Conservation (phyloP, 139 green algal genomes). For the Pseudopediastrum boryanum region DNA sequence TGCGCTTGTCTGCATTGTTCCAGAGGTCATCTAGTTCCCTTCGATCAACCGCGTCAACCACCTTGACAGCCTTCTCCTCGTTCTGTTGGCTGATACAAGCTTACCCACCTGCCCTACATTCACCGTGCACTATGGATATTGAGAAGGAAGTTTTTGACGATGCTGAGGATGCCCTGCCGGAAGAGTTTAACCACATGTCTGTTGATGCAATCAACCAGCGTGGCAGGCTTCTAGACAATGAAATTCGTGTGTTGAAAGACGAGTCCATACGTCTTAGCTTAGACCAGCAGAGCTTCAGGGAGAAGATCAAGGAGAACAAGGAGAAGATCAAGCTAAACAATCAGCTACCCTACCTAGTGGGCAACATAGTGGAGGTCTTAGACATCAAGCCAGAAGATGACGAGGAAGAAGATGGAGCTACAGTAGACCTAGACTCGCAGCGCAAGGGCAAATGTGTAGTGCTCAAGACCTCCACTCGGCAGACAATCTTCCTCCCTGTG, state of each 20-base stretch:
- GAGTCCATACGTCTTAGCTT: slow-evolving; percentile 87
- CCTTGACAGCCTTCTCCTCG: too few relatives aligned
- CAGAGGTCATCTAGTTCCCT: too few relatives aligned
- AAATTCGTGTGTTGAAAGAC: slow-evolving; percentile 97
- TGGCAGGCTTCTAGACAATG: slow-evolving; percentile 92
- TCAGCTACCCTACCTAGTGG: slow-evolving; percentile 98
- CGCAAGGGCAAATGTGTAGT: slow-evolving; percentile 96
- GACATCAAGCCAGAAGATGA: slow-evolving; percentile 92
- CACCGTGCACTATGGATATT: slow-evolving; percentile 62
- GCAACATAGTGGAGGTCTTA: slow-evolving; percentile 97
- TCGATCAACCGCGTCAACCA: too few relatives aligned
- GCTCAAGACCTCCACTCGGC: slow-evolving; percentile 96
- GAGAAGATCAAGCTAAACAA: slow-evolving; percentile 99
- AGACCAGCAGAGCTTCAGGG: slow-evolving; percentile 77
- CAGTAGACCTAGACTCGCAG: slow-evolving; percentile 90
- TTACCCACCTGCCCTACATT: too few relatives aligned
- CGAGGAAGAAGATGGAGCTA: slow-evolving; percentile 84
- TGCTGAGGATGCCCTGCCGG: slow-evolving; percentile 73
- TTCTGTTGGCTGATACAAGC: too few relatives aligned
- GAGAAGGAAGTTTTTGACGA: slow-evolving; percentile 67
- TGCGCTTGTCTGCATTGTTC: too few relatives aligned
- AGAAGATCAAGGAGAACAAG: slow-evolving; percentile 90
- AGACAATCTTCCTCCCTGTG: slow-evolving; percentile 99
- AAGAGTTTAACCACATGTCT: slow-evolving; percentile 90
- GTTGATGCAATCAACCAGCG: slow-evolving; percentile 88